Evolutionary conservation across 768 basidiomycete species (phyloP).

Genomic region (Trametes maxima): DNA sequence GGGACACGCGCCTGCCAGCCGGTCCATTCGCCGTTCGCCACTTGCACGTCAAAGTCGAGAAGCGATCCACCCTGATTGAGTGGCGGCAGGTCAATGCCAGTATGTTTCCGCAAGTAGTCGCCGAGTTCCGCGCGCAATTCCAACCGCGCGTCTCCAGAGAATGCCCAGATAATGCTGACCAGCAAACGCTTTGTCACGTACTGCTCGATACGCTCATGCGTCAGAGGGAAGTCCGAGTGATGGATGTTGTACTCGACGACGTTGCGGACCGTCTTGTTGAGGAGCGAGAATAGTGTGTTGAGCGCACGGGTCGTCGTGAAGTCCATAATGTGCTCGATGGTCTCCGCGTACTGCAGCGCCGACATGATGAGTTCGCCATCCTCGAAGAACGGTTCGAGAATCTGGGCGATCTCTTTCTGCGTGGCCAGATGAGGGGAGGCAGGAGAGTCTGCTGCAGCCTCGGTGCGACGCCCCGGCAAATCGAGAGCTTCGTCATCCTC

Average conservation of each 20-base stretch:
- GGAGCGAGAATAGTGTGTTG: conserved; percentile 93
- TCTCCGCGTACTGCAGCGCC: conserved; percentile 77
- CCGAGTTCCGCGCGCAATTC: conserved; percentile 90
- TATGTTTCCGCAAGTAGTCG: conserved; percentile 79
- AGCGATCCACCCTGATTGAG: conserved; percentile 77
- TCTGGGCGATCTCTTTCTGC: conserved; percentile 72
- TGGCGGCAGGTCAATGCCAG: conserved; percentile 87
- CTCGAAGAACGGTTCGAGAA: conserved; percentile 82
- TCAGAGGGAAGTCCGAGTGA: conserved; percentile 92
- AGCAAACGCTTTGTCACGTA: conserved; percentile 90
- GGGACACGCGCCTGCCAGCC: conserved; percentile 93
- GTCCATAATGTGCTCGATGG: conserved; percentile 99
- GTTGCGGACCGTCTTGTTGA: conserved; percentile 95
- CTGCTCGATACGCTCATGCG: conserved; percentile 82
- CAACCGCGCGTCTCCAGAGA: conserved; percentile 94
- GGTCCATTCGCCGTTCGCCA: conserved; percentile 83
- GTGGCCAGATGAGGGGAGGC: conserved; percentile 66
- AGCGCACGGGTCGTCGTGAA: conserved; percentile 91
- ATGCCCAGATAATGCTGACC: conserved; percentile 95
- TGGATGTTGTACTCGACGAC: conserved; percentile 93
- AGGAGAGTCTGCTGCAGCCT: conserved; percentile 50
- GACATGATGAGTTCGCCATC: conserved; percentile 79
- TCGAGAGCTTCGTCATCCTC: conserved; percentile 84
- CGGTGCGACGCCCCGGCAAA: conserved; percentile 60
- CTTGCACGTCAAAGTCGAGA: conserved; percentile 94